phyloP scores from a whole-genome alignment of 2,329 filamentous ascomycete species.

The Monilinia fructigena region DNA sequence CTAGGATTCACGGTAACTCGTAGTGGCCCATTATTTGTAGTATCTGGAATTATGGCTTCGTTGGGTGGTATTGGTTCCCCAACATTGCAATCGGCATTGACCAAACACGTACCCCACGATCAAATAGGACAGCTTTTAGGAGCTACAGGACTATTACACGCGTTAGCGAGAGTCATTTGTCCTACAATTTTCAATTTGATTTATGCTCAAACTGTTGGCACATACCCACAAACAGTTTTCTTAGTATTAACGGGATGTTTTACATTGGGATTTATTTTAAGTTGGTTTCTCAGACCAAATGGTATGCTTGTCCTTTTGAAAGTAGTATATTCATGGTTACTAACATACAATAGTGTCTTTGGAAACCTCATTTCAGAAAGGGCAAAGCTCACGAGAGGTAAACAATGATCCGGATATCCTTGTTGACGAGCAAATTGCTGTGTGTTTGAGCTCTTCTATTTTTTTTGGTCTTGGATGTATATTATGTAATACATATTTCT shows the following conservation, averaged over 20 bases:
- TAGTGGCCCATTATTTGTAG: constrained; percentile 62
- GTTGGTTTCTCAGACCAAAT: constrained; percentile 70
- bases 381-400: constrained; percentile 1
- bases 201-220: constrained; percentile 77
- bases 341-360: constrained; percentile 29
- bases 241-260: constrained; percentile 70
- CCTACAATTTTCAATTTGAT: constrained; percentile 84
- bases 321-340: background rate
- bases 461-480: background rate
- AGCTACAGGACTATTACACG: constrained; percentile 81
- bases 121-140: constrained; percentile 85
- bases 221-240: constrained; percentile 80
- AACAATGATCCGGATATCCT: constrained; percentile 26
- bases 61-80: constrained; percentile 84
- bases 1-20: constrained; percentile 70
- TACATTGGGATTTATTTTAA: constrained; percentile 60
- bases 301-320: constrained; percentile 53
- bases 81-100: constrained; percentile 78
- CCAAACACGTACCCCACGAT: constrained; percentile 85
- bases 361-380: constrained; percentile 21
- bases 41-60: constrained; percentile 70
- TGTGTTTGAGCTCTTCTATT: constrained; percentile 15
- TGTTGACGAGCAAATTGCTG: constrained; percentile 30
- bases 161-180: constrained; percentile 72
- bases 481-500: background rate